Evolutionary conservation across 352 stramenopile species (phyloP).

Genomic region (Globisporangium cederbergense): DNA sequence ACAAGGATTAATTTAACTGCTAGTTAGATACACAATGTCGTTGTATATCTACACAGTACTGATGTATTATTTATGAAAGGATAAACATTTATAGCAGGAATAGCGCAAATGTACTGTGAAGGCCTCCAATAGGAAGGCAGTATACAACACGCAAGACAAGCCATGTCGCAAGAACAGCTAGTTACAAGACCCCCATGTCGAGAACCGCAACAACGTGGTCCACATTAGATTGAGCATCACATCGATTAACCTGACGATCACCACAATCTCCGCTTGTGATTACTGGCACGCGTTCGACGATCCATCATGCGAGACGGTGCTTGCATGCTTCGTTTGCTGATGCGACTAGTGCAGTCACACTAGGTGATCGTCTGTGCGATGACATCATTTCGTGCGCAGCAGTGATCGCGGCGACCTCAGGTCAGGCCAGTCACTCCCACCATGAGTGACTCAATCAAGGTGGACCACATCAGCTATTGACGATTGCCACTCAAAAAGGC

Average conservation of each 20-base stretch:
- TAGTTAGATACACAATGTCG: too few species aligned
- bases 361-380: too few species aligned
- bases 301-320: neutral
- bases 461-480: neutral
- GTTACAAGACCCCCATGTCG: neutral
- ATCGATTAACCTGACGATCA: neutral
- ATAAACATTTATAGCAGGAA: neutral
- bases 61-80: neutral
- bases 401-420: neutral
- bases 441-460: neutral
- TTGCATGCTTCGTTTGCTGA: too few species aligned
- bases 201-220: neutral
- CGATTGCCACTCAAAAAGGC: neutral
- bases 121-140: neutral
- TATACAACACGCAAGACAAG: neutral
- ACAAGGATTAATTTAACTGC: neutral
- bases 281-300: neutral
- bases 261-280: slow-evolving; percentile 3
- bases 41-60: neutral
- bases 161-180: neutral
- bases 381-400: too few species aligned
- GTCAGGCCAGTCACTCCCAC: neutral
- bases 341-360: too few species aligned
- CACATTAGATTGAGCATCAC: neutral
- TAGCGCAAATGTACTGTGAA: neutral